Evolutionary conservation across 371 early-diverging fungal genomes (phyloP).

Genomic region (Thermomucor indicae-seudaticae): DNA sequence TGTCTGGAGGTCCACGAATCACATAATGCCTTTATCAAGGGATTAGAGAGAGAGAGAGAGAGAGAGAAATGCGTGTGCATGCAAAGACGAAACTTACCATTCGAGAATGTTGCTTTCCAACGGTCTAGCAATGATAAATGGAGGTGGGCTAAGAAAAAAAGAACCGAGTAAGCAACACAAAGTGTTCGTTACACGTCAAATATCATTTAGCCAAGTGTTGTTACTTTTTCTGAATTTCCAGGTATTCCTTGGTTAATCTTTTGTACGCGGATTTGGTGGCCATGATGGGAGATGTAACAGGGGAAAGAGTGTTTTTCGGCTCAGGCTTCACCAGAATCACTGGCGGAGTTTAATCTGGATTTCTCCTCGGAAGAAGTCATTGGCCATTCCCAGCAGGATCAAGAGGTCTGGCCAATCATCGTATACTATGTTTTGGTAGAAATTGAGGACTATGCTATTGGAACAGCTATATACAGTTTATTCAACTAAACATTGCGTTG

Average conservation of each 20-base stretch:
- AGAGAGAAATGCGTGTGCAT: neutral
- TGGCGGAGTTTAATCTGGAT: no score
- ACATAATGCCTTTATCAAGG: conserved; percentile 83
- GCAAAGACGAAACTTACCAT: conserved; percentile 59
- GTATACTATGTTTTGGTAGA: no score
- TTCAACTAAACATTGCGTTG: no score
- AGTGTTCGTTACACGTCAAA: neutral
- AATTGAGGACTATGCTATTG: no score
- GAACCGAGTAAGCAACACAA: conserved; percentile 16
- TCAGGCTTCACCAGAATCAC: no score
- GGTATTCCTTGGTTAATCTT: conserved; percentile 90
- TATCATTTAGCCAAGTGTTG: conserved; percentile 6
- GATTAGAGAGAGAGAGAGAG: neutral
- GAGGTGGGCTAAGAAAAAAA: conserved; percentile 59
- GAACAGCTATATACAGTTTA: no score
- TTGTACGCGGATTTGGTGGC: conserved; percentile 87
- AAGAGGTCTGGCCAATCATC: no score
- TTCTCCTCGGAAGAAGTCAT: no score
- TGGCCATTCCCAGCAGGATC: no score
- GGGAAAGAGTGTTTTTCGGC: neutral
- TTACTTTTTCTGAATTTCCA: conserved; percentile 65
- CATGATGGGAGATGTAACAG: conserved; percentile 49
- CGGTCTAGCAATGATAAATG: conserved; percentile 84
- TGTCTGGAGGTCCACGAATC: conserved; percentile 90
- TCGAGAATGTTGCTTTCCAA: conserved; percentile 92